phyloP scores from a whole-genome alignment of 768 basidiomycete genomes.

The Xerocomellus intermedius region DNA sequence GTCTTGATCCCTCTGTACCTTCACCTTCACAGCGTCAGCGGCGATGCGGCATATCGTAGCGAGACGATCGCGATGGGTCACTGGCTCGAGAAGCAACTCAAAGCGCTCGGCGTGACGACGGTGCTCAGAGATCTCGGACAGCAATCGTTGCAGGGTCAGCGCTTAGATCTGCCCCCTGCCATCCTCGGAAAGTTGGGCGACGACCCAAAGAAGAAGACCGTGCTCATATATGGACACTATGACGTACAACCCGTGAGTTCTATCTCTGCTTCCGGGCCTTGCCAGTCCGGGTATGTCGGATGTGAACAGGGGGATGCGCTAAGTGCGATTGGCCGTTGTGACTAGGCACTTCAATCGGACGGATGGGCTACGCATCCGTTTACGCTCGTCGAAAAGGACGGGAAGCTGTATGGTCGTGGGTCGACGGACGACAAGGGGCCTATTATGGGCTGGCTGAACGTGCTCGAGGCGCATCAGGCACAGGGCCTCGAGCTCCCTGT shows the following conservation, averaged over 20 bases:
- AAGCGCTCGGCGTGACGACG: conserved; percentile 75
- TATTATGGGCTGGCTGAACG: conserved; percentile 85
- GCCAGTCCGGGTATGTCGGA: too few relatives aligned
- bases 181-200: conserved; percentile 80
- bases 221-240: conserved; percentile 92
- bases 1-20: background rate
- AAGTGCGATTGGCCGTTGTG: background rate
- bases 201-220: conserved; percentile 89
- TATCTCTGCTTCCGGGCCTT: background rate
- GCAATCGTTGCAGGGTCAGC: conserved; percentile 70
- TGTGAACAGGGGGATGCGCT: too few relatives aligned
- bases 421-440: conserved; percentile 95
- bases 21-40: conserved; percentile 51
- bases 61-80: conserved; percentile 86
- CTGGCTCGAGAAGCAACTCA: conserved; percentile 75
- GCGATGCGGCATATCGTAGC: conserved; percentile 65
- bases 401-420: conserved; percentile 79
- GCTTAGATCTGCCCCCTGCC: conserved; percentile 74
- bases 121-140: conserved; percentile 72
- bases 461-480: conserved; percentile 78
- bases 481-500: conserved; percentile 75
- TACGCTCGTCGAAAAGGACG: conserved; percentile 53
- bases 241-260: conserved; percentile 84
- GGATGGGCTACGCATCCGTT: conserved; percentile 93
- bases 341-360: conserved; percentile 51